Evolutionary conservation across 768 basidiomycete genomes (phyloP).

Genomic region (Cystobasidium tubakii): DNA sequence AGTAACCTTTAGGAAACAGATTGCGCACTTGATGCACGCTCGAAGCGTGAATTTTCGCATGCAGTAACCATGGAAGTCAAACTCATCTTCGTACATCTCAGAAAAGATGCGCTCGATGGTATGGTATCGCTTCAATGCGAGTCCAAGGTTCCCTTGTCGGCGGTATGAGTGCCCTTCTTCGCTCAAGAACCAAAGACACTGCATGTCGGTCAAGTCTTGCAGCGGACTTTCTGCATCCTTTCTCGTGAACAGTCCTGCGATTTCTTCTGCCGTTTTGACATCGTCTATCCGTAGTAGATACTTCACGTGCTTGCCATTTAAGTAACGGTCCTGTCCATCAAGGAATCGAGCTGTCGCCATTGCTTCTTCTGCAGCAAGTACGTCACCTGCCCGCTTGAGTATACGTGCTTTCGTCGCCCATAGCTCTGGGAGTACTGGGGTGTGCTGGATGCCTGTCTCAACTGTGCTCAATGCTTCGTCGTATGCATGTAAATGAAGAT

Average conservation of each 20-base stretch:
- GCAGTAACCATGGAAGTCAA: slow-evolving; percentile 94
- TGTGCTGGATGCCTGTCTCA: slow-evolving; percentile 66
- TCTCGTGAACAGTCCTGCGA: slow-evolving; percentile 89
- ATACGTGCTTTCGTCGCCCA: slow-evolving; percentile 73
- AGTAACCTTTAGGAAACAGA: slow-evolving; percentile 69
- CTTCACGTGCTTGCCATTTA: slow-evolving; percentile 90
- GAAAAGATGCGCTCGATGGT: slow-evolving; percentile 72
- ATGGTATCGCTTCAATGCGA: slow-evolving; percentile 80
- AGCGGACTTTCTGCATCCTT: slow-evolving; percentile 74
- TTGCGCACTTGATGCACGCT: slow-evolving; percentile 72
- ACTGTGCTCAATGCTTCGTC: slow-evolving; percentile 60
- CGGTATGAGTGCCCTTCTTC: slow-evolving; percentile 73
- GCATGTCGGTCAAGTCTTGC: slow-evolving; percentile 88
- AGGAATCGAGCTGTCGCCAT: slow-evolving; percentile 75
- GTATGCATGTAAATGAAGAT: slow-evolving; percentile 61
- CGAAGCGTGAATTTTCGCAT: slow-evolving; percentile 80
- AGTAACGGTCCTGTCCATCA: slow-evolving; percentile 88
- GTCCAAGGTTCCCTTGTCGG: slow-evolving; percentile 60
- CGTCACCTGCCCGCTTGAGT: slow-evolving; percentile 79
- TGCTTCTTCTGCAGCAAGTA: slow-evolving; percentile 63
- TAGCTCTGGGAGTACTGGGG: slow-evolving; percentile 88
- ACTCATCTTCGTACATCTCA: slow-evolving; percentile 79
- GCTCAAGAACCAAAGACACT: slow-evolving; percentile 75
- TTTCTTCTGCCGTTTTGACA: slow-evolving; percentile 64
- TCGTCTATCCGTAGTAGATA: slow-evolving; percentile 79